Conservation (phyloP, 2,329 filamentous ascomycete genomes). For the Torrubiella hemipterigena region DNA sequence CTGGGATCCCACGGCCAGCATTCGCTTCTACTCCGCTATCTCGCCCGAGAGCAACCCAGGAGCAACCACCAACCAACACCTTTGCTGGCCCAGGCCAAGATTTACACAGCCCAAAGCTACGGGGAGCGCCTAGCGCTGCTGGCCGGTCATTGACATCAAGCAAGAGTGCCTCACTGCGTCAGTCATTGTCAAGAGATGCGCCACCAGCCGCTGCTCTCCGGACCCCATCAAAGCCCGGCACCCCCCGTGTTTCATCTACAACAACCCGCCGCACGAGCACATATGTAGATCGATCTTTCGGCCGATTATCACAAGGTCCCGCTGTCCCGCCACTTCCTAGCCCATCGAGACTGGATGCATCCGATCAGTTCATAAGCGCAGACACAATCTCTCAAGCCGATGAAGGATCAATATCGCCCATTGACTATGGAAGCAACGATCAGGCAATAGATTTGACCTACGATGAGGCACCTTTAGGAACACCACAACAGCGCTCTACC, state of each 20-base stretch:
- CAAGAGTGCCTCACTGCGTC: too few relatives aligned
- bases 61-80: too few relatives aligned
- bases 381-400: constrained; percentile 3
- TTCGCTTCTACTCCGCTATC: background rate
- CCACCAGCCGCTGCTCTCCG: constrained; percentile 5
- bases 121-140: background rate
- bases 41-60: background rate
- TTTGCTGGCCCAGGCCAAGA: background rate
- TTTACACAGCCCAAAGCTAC: background rate
- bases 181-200: too few relatives aligned
- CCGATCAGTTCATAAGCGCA: constrained; percentile 1
- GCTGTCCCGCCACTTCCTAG: constrained; percentile 5
- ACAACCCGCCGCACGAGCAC: constrained; percentile 6
- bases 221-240: background rate
- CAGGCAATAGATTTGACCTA: constrained; percentile 1
- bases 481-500: constrained; percentile 12
- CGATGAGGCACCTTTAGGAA: constrained; percentile 7
- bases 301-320: constrained; percentile 4
- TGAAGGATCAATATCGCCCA: too few relatives aligned
- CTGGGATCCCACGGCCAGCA: background rate
- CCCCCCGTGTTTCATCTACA: constrained; percentile 4
- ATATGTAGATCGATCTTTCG: constrained; percentile 6
- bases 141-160: too few relatives aligned
- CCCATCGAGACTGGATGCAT: too few relatives aligned
- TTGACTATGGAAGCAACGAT: too few relatives aligned